Conservation (phyloP, 2,329 filamentous ascomycete species). For the Ilyonectria sp. region DNA sequence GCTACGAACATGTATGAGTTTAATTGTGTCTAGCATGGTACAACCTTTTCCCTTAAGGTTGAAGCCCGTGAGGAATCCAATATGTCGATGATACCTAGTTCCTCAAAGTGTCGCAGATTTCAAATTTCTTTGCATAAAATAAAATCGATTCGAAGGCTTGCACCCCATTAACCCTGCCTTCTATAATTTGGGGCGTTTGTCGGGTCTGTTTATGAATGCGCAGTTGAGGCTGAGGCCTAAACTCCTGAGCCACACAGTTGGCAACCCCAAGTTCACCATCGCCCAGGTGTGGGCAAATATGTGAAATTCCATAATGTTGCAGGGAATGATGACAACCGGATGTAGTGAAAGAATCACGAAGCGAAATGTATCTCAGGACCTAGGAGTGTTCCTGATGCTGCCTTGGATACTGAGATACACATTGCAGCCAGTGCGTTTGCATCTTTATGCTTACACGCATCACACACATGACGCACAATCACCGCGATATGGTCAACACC, state of each 20-base stretch:
- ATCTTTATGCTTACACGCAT: too few species aligned
- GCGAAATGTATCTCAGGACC: not conserved
- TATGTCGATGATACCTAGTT: too few species aligned
- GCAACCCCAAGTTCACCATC: too few species aligned
- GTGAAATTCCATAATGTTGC: not conserved
- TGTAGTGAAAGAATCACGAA: not conserved
- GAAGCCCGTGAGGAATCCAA: too few species aligned
- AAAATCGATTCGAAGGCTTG: not conserved
- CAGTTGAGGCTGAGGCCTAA: not conserved
- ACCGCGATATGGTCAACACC: not conserved
- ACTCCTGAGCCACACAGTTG: not conserved
- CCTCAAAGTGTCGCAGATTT: too few species aligned
- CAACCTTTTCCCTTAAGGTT: too few species aligned
- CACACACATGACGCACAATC: not conserved
- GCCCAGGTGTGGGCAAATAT: not conserved
- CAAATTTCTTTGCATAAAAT: too few species aligned
- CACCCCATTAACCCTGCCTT: not conserved
- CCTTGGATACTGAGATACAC: not conserved
- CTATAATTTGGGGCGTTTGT: too few species aligned
- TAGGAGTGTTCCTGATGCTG: not conserved
- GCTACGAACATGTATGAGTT: too few species aligned
- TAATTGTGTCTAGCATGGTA: too few species aligned
- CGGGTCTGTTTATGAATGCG: not conserved
- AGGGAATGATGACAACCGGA: too few species aligned
- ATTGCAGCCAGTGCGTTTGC: not conserved